These are phyloP conservation scores for Colletotrichum karsti DNA, from an alignment of 2,329 filamentous ascomycete species.

Conservation along the genomic window DNA sequence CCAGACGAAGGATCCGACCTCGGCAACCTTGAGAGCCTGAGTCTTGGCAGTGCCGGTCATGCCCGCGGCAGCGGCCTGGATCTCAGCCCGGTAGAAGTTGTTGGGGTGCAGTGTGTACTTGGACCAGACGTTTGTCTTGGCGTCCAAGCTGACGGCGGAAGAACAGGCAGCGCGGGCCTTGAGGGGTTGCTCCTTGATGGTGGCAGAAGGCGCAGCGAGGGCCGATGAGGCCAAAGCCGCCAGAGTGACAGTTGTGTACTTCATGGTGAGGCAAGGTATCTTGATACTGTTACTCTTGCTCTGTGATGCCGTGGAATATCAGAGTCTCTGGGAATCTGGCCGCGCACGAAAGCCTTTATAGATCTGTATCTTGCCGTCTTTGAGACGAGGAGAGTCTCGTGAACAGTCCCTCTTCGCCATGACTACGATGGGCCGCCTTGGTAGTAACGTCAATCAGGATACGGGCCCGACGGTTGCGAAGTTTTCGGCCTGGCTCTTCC, in stretches of 20 bases:
- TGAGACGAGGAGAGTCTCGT: neutral
- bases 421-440: neutral
- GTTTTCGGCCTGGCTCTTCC: slow-evolving; percentile 39
- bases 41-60: slow-evolving; percentile 40
- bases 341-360: neutral
- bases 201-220: slow-evolving; percentile 41
- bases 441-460: slow-evolving; percentile 40
- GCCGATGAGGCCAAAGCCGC: slow-evolving; percentile 44
- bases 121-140: slow-evolving; percentile 46
- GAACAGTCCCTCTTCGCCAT: neutral
- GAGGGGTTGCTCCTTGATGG: slow-evolving; percentile 37
- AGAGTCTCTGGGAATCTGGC: too few relatives aligned
- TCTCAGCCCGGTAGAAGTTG: slow-evolving; percentile 44
- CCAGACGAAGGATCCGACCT: slow-evolving; percentile 51
- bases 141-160: slow-evolving; percentile 46
- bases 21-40: slow-evolving; percentile 43
- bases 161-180: slow-evolving; percentile 40
- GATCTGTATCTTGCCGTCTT: neutral
- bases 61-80: slow-evolving; percentile 41
- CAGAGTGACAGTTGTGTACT: slow-evolving; percentile 43
- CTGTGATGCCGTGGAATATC: neutral
- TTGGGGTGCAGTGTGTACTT: slow-evolving; percentile 50
- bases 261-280: slow-evolving; percentile 39
- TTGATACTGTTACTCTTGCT: neutral
- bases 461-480: slow-evolving; percentile 39